Conservation (phyloP, 139 green algal species). For the Raphidocelis subcapitata region DNA sequence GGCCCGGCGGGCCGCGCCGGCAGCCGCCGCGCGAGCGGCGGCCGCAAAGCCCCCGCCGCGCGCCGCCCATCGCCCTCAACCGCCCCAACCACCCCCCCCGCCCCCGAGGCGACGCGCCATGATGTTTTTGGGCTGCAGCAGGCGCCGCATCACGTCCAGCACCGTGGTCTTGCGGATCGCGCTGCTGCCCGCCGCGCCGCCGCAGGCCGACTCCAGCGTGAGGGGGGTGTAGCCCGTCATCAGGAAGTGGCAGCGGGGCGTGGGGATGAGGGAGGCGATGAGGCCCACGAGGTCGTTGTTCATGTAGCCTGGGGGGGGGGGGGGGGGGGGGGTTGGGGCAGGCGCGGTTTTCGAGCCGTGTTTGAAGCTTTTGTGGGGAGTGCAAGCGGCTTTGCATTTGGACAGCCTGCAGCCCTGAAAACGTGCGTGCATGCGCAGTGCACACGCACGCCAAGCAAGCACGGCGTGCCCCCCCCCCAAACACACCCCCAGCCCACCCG, state of each 20-base stretch:
- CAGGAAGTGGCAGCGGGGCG: constrained; percentile 97
- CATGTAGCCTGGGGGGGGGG: constrained; percentile 91
- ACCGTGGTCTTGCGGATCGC: constrained; percentile 91
- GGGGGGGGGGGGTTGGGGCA: background rate
- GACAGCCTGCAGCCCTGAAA: too few species aligned
- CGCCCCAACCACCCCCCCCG: background rate
- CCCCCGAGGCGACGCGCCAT: constrained; percentile 75
- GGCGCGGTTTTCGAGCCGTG: background rate
- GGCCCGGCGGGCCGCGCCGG: too few species aligned
- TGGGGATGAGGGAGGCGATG: constrained; percentile 93
- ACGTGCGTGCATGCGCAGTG: too few species aligned
- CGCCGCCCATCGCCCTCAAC: too few species aligned
- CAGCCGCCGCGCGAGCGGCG: too few species aligned
- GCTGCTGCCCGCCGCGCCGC: constrained; percentile 15
- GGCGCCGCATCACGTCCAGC: constrained; percentile 96
- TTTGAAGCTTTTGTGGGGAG: background rate
- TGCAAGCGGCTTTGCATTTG: too few species aligned
- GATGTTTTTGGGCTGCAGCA: constrained; percentile 98
- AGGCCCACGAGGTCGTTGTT: constrained; percentile 99
- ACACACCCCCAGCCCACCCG: constrained; percentile 42
- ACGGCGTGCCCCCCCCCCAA: too few species aligned
- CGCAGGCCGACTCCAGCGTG: constrained; percentile 64
- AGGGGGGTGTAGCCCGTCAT: constrained; percentile 96
- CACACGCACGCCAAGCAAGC: too few species aligned
- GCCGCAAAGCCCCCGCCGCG: too few species aligned